Evolutionary conservation across 352 stramenopile genomes (phyloP).

Genomic region (Phytopythium mirpurense): DNA sequence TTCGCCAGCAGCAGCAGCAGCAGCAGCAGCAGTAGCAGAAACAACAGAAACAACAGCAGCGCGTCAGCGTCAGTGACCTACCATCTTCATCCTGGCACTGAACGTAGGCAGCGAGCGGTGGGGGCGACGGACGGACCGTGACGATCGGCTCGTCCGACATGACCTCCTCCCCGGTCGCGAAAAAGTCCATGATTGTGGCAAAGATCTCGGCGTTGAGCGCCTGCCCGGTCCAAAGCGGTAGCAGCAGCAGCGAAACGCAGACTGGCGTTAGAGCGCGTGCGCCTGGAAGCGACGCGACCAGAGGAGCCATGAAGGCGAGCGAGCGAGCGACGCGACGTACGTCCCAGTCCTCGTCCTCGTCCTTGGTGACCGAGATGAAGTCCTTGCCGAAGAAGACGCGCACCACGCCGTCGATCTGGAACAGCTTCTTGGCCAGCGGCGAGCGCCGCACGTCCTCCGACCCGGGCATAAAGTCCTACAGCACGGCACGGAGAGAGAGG

Average conservation of each 20-base stretch:
- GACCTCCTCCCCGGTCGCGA: slow-evolving; percentile 83
- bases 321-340: slow-evolving; percentile 49
- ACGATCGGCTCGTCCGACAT: slow-evolving; percentile 86
- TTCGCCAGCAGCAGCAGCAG: too few relatives aligned
- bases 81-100: too few relatives aligned
- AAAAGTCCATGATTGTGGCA: slow-evolving; percentile 98
- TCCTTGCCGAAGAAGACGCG: slow-evolving; percentile 97
- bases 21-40: too few relatives aligned
- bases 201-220: slow-evolving; percentile 92
- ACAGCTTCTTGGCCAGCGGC: slow-evolving; percentile 94
- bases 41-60: too few relatives aligned
- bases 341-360: slow-evolving; percentile 92
- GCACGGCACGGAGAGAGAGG: too few relatives aligned
- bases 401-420: slow-evolving; percentile 95
- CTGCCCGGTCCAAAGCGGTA: too few relatives aligned
- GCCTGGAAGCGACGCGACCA: too few relatives aligned
- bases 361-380: slow-evolving; percentile 98
- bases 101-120: too few relatives aligned
- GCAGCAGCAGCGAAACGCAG: too few relatives aligned
- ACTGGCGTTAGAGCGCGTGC: too few relatives aligned
- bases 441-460: slow-evolving; percentile 89
- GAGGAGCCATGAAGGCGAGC: too few relatives aligned
- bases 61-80: too few relatives aligned
- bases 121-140: slow-evolving; percentile 32
- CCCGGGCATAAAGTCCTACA: slow-evolving; percentile 80